phyloP scores from a whole-genome alignment of 2,329 filamentous ascomycete species.

The Fusarium buharicum region DNA sequence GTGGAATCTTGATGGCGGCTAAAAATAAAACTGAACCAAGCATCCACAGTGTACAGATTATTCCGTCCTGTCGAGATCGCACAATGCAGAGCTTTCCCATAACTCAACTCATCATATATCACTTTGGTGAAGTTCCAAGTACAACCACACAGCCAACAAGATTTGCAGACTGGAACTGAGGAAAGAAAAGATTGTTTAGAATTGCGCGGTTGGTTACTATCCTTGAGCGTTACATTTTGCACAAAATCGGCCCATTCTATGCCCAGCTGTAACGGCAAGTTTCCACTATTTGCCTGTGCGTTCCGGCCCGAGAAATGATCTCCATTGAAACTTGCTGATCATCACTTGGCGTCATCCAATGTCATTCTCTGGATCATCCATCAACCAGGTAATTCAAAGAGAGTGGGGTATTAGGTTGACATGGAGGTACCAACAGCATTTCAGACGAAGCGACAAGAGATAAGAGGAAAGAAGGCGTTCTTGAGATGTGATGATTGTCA shows the following conservation, averaged over 20 bases:
- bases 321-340: background rate
- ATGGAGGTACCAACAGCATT: background rate
- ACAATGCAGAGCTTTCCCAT: too few species aligned
- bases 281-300: background rate
- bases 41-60: too few species aligned
- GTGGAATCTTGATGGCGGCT: too few species aligned
- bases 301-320: background rate
- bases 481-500: background rate
- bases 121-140: too few species aligned
- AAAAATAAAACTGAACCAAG: too few species aligned
- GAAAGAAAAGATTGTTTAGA: too few species aligned
- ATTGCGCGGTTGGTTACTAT: too few species aligned
- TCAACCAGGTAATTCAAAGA: background rate
- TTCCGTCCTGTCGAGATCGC: too few species aligned
- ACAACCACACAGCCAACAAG: too few species aligned
- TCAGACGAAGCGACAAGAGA: background rate
- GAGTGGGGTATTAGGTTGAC: background rate
- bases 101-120: too few species aligned
- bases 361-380: background rate
- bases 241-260: background rate
- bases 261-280: background rate
- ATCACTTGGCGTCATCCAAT: background rate
- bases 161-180: too few species aligned
- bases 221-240: background rate
- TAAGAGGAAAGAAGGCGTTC: background rate